These are phyloP conservation scores for Starmerella roubikii DNA, from an alignment of 805 yeast species.

Conservation along the genomic window DNA sequence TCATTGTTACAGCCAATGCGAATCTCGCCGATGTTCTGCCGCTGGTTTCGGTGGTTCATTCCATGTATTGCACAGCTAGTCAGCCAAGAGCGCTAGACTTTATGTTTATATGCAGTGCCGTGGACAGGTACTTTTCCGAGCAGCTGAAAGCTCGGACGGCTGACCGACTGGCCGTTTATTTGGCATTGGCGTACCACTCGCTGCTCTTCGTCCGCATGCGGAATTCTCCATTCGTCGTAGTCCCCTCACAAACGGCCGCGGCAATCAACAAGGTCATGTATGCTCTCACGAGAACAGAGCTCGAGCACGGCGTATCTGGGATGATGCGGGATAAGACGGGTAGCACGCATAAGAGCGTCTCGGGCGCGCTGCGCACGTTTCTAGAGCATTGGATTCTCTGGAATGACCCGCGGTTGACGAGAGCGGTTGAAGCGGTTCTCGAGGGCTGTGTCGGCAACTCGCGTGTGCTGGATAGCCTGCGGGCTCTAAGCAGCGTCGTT, in stretches of 20 bases:
- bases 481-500: slow-evolving; percentile 9
- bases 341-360: neutral
- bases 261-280: slow-evolving; percentile 16
- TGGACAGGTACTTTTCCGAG: neutral
- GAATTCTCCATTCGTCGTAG: slow-evolving; percentile 10
- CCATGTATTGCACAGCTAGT: slow-evolving; percentile 1
- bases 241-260: slow-evolving; percentile 3
- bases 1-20: neutral
- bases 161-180: slow-evolving; percentile 10
- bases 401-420: slow-evolving; percentile 11
- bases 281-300: slow-evolving; percentile 12
- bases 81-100: slow-evolving; percentile 14
- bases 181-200: slow-evolving; percentile 11
- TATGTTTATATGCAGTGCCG: slow-evolving; percentile 3
- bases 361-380: slow-evolving; percentile 5
- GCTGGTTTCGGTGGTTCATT: slow-evolving; percentile 8
- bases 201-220: slow-evolving; percentile 10
- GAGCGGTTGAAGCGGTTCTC: slow-evolving; percentile 14
- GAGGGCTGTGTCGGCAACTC: slow-evolving; percentile 4
- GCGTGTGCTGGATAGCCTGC: slow-evolving; percentile 8
- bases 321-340: neutral
- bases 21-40: slow-evolving; percentile 1
- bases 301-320: slow-evolving; percentile 12
- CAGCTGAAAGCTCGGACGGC: neutral
- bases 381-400: slow-evolving; percentile 15